Evolutionary conservation across 2,329 filamentous ascomycete species (phyloP).

Genomic region (Beauveria varroae): DNA sequence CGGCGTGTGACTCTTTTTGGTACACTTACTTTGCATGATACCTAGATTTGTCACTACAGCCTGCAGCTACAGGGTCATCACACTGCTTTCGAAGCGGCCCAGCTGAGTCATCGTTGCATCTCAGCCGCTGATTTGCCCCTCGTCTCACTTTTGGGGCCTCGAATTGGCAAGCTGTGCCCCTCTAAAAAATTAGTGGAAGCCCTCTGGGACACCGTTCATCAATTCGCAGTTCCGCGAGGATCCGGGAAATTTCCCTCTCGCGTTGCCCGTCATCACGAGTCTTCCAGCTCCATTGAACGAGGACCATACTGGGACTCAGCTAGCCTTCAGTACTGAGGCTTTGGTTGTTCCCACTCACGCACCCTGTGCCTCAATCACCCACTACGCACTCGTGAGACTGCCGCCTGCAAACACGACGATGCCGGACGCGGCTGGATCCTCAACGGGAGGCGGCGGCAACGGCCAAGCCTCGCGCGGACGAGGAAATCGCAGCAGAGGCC

Average conservation of each 20-base stretch:
- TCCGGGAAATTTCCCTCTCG: neutral
- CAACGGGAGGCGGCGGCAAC: neutral
- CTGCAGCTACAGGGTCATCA: neutral
- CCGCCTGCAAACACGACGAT: neutral
- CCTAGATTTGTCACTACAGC: neutral
- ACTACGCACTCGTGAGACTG: neutral
- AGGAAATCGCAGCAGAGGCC: conserved; percentile 5
- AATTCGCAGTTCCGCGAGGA: neutral
- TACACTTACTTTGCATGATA: too few relatives aligned
- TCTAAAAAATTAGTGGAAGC: conserved; percentile 10
- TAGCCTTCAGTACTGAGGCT: neutral
- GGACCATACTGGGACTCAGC: neutral
- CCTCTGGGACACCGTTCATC: neutral
- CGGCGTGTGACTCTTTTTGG: conserved; percentile 8
- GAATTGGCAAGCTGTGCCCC: conserved; percentile 7
- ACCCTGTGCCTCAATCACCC: neutral
- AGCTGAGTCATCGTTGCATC: conserved; percentile 6
- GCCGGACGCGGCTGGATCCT: conserved; percentile 5
- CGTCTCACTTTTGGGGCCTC: neutral
- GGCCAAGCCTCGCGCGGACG: conserved; percentile 4
- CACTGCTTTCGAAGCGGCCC: too few relatives aligned
- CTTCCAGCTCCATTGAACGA: neutral
- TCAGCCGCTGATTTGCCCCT: conserved; percentile 7
- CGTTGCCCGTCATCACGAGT: neutral
- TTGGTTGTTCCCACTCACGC: neutral